phyloP scores from a whole-genome alignment of 306 rosid species.

The Ormosia semicastrata region DNA sequence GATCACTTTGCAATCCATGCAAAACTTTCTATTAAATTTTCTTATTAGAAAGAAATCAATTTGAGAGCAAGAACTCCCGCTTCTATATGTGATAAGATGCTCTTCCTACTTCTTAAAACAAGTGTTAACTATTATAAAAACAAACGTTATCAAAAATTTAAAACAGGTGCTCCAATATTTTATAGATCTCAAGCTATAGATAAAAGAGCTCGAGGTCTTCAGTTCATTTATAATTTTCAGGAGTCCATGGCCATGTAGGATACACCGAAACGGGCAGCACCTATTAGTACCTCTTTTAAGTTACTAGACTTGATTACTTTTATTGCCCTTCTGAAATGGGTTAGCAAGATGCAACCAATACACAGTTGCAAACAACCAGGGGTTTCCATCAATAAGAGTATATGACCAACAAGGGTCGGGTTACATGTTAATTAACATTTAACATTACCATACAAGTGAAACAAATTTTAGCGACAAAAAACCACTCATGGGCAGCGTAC shows the following conservation, averaged over 20 bases:
- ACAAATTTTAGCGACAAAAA: conserved; percentile 9
- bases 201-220: conserved; percentile 27
- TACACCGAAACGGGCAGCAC: not conserved
- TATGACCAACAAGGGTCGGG: conserved; percentile 22
- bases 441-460: conserved; percentile 17
- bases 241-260: not conserved
- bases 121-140: no score
- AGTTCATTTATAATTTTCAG: not conserved
- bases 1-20: no score
- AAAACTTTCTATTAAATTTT: no score
- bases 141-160: no score
- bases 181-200: conserved; percentile 26
- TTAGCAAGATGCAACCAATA: conserved; percentile 30
- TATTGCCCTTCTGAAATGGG: conserved; percentile 31
- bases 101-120: no score
- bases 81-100: no score
- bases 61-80: no score
- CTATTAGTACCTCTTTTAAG: not conserved
- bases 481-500: not conserved
- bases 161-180: conserved; percentile 5
- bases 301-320: conserved; percentile 21
- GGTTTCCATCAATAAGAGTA: conserved; percentile 32
- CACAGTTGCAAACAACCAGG: conserved; percentile 38
- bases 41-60: no score
- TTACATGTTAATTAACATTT: conserved; percentile 28